Evolutionary conservation across 2,329 filamentous ascomycete genomes (phyloP).

Genomic region (Microcera coccophila): DNA sequence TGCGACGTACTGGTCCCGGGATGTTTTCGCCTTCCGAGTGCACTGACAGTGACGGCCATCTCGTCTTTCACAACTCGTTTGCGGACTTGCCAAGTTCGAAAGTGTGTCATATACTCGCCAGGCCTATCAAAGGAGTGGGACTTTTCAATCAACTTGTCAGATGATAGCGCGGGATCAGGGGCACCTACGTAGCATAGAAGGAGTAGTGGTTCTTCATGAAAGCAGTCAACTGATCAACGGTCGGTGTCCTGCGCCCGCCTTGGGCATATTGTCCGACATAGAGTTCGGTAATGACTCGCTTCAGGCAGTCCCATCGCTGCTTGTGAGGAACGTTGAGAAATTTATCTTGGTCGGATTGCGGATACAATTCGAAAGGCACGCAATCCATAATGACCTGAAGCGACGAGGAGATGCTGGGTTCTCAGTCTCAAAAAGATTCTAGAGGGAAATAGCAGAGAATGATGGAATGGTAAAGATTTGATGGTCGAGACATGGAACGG

Average conservation of each 20-base stretch:
- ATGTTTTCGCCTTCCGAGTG: conserved; percentile 2
- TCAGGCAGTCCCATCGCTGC: conserved; percentile 19
- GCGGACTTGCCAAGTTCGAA: conserved; percentile 1
- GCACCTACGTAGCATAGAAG: conserved; percentile 10
- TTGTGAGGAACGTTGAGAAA: conserved; percentile 15
- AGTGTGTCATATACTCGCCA: conserved; percentile 2
- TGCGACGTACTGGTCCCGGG: conserved; percentile 2
- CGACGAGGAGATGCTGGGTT: background rate
- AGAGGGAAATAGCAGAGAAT: background rate
- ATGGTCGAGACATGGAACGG: background rate
- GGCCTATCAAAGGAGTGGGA: conserved; percentile 1
- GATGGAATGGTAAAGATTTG: background rate
- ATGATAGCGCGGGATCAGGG: background rate
- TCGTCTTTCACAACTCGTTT: background rate
- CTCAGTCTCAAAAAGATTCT: background rate
- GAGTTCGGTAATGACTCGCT: conserved; percentile 14
- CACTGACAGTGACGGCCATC: background rate
- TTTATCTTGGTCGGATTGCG: conserved; percentile 4
- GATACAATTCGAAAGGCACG: background rate
- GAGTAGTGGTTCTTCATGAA: conserved; percentile 20
- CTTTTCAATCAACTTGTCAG: too few species aligned
- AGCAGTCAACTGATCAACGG: conserved; percentile 8
- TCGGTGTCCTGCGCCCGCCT: conserved; percentile 1
- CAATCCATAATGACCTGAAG: background rate
- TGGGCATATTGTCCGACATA: conserved; percentile 7